phyloP scores from a whole-genome alignment of 345 rosid species.

The Populus nigra region DNA sequence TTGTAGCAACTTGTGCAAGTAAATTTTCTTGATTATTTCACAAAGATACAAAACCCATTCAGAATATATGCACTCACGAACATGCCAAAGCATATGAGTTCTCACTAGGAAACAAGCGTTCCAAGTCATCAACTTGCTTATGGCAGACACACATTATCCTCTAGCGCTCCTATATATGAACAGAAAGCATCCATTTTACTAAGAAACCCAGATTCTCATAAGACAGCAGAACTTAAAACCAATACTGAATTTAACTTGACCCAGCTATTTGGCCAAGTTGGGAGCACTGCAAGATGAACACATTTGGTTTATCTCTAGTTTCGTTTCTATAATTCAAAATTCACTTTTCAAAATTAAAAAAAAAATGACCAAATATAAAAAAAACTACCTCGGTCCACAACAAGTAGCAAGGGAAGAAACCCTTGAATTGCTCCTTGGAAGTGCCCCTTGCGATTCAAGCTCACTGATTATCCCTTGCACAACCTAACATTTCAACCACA shows the following conservation, averaged over 20 bases:
- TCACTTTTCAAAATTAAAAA: neutral
- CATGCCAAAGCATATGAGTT: neutral
- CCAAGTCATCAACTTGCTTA: neutral
- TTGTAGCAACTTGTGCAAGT: neutral
- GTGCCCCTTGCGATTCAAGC: slow-evolving; percentile 98
- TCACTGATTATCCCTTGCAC: slow-evolving; percentile 98
- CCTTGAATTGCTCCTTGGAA: slow-evolving; percentile 97
- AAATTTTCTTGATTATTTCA: neutral
- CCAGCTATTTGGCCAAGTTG: too few species aligned
- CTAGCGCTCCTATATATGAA: neutral
- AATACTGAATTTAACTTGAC: too few species aligned
- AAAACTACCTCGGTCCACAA: slow-evolving; percentile 88
- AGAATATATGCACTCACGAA: neutral
- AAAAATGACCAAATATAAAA: neutral
- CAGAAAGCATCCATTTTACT: neutral
- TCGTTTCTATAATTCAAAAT: neutral
- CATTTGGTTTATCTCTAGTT: neutral
- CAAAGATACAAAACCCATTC: neutral
- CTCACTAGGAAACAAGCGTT: neutral
- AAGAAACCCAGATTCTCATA: too few species aligned
- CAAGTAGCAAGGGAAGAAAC: slow-evolving; percentile 99
- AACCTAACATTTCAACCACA: slow-evolving; percentile 47
- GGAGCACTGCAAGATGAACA: neutral
- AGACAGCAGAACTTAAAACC: too few species aligned
- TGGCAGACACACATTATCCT: too few species aligned